Conservation (phyloP, 371 early-diverging fungal species). For the Chytridium lagenaria region DNA sequence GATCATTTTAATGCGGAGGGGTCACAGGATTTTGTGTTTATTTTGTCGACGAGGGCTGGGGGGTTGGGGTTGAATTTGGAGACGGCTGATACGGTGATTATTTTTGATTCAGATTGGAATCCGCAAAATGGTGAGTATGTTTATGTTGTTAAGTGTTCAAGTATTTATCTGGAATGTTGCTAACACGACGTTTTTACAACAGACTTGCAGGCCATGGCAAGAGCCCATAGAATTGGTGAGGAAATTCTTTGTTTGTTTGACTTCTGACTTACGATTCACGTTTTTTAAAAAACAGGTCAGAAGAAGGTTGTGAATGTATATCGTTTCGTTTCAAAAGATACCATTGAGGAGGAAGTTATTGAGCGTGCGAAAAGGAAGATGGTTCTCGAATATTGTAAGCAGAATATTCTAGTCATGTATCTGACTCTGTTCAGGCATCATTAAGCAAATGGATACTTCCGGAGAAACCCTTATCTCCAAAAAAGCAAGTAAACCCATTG, state of each 20-base stretch:
- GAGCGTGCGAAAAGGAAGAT: conserved; percentile 98
- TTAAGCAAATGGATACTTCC: conserved; percentile 97
- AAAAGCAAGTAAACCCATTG: conserved; percentile 44
- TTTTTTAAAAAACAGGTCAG: conserved; percentile 89
- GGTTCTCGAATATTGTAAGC: conserved; percentile 92
- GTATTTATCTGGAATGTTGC: no score
- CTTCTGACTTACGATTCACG: neutral
- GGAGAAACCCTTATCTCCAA: conserved; percentile 73
- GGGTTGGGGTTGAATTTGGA: conserved; percentile 99
- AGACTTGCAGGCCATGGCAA: conserved; percentile 99
- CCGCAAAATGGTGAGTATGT: conserved; percentile 89
- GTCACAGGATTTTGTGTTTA: conserved; percentile 95
- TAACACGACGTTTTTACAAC: conserved; percentile 59
- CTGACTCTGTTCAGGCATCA: conserved; percentile 60
- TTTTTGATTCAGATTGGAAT: conserved; percentile 99
- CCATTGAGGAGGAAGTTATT: conserved; percentile 98
- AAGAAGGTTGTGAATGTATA: conserved; percentile 98
- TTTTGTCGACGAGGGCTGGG: conserved; percentile 98
- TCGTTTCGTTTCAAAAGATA: conserved; percentile 96
- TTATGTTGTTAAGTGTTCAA: conserved; percentile 18
- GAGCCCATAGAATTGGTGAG: conserved; percentile 94
- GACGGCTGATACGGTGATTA: conserved; percentile 98
- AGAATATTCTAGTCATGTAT: neutral
- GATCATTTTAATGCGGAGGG: conserved; percentile 98
- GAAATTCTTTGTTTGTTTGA: neutral